Evolutionary conservation across 2,329 filamentous ascomycete species (phyloP), one percentile per base, ranked within the genome.

Genomic region (Lithohypha guttulata): DNA sequence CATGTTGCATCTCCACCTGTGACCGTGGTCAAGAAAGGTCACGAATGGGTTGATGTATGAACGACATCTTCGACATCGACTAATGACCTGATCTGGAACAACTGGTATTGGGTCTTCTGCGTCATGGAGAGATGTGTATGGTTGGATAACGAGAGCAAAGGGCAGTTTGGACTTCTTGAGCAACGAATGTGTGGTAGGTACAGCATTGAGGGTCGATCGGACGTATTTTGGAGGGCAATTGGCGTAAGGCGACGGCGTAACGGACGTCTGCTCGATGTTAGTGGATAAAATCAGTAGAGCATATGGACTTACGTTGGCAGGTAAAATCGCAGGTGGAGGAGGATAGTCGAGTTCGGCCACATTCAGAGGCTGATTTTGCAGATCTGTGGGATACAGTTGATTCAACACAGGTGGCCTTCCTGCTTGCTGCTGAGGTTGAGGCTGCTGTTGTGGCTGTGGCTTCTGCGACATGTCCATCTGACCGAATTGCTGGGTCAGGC

Each of bases 1-100:
- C 87, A 98, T 95, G 65, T 98, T 98, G 68, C n/a, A 98, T 56
- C 89, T 81, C 91, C 91, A 98, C 57, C 91, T 77, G 64, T 98
- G 91, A 32, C 91, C 91, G 57, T 96, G 85, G 54, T 98, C 91
- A 45, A 98, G 68, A 66, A 98, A 98, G 32, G 84, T 85, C 43
- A 93, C 91, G 53, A 89, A 98, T 9, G 91, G 87, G 60, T 96
- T 96, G 69, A 96, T 96, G 61, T 96, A 96, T 41, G 89, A 91
- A 52, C 91, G 75, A 65, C 91, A 98, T 63, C 91, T 80, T 61
- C 91, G 77, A 69, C 91, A 98, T 55, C 91, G 80, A 42, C 89
- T 93, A 59, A 98, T 98, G 49, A 96, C 84, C 64, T 96, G 91
- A 59, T 98, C 91, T 56, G 93, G 83, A 19, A 96, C 83, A 34